A percentile compares a stretch with the other conserved stretches of the same genome.
Conservation (phyloP, 1,139 yeast genomes). For the Geotrichum aggregatum region DNA sequence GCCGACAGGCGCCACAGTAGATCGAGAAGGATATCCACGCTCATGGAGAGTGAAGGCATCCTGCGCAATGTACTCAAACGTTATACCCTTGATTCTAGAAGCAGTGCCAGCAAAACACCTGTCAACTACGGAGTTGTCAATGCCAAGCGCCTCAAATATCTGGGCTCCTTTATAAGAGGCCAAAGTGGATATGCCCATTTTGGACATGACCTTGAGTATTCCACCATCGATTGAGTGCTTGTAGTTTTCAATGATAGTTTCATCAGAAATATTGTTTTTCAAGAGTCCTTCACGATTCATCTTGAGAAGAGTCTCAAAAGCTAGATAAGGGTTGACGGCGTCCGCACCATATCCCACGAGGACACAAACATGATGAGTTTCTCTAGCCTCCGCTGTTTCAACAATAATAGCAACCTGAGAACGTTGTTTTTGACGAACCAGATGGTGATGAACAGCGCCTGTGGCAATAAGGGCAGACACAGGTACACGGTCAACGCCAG, state of each 20-base stretch:
- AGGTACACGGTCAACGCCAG: slow-evolving; percentile 62
- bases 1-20: slow-evolving; percentile 64
- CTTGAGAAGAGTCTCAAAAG: slow-evolving; percentile 82
- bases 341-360: slow-evolving; percentile 96
- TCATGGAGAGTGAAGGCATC: slow-evolving; percentile 94
- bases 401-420: slow-evolving; percentile 86
- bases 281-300: slow-evolving; percentile 78
- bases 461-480: slow-evolving; percentile 83
- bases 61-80: slow-evolving; percentile 92
- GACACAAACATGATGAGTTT: slow-evolving; percentile 93
- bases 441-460: slow-evolving; percentile 95
- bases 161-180: slow-evolving; percentile 98
- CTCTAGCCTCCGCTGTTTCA: slow-evolving; percentile 96
- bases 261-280: slow-evolving; percentile 52
- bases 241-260: slow-evolving; percentile 66
- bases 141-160: slow-evolving; percentile 93
- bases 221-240: slow-evolving; percentile 83
- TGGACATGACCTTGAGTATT: slow-evolving; percentile 92
- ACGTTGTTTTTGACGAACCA: slow-evolving; percentile 92
- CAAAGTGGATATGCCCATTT: slow-evolving; percentile 97
- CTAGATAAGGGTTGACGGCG: slow-evolving; percentile 89
- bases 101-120: slow-evolving; percentile 97
- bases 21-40: slow-evolving; percentile 80
- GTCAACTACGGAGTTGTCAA: slow-evolving; percentile 91
- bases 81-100: slow-evolving; percentile 90